Evolutionary conservation across 306 rosid genomes (phyloP).

Genomic region (Quercus dentata): DNA sequence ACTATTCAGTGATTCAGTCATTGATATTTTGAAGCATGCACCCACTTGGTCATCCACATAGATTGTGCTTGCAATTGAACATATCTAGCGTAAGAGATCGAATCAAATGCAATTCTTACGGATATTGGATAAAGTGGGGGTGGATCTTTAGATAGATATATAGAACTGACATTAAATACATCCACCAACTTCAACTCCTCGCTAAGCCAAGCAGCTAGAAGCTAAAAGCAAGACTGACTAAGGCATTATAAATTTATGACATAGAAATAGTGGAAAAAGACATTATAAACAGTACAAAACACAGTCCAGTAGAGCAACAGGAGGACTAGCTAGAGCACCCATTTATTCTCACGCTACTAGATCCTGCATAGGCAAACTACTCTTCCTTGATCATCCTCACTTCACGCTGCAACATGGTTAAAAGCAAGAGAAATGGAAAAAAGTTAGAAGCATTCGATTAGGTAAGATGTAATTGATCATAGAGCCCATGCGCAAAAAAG

Average conservation of each 20-base stretch:
- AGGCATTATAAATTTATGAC: not conserved
- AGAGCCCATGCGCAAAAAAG: too few species aligned
- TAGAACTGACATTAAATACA: not conserved
- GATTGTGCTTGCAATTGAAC: too few species aligned
- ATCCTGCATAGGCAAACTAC: not conserved
- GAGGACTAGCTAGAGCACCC: not conserved
- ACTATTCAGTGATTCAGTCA: too few species aligned
- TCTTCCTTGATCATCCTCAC: not conserved
- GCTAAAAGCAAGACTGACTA: not conserved
- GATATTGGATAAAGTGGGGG: not conserved
- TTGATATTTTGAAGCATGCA: too few species aligned
- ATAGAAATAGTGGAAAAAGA: not conserved
- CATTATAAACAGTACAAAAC: too few species aligned
- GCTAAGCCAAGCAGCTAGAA: not conserved
- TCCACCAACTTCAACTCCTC: not conserved
- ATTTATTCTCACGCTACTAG: not conserved
- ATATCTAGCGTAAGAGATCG: too few species aligned
- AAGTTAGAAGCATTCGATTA: not conserved
- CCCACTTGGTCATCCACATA: too few species aligned
- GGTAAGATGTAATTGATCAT: not conserved
- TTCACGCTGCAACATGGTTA: slow-evolving; percentile 2
- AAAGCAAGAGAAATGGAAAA: not conserved
- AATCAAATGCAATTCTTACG: not conserved
- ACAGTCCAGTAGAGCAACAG: not conserved
- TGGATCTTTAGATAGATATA: not conserved